Conservation (phyloP, 345 rosid species). For the Theobroma cacao region DNA sequence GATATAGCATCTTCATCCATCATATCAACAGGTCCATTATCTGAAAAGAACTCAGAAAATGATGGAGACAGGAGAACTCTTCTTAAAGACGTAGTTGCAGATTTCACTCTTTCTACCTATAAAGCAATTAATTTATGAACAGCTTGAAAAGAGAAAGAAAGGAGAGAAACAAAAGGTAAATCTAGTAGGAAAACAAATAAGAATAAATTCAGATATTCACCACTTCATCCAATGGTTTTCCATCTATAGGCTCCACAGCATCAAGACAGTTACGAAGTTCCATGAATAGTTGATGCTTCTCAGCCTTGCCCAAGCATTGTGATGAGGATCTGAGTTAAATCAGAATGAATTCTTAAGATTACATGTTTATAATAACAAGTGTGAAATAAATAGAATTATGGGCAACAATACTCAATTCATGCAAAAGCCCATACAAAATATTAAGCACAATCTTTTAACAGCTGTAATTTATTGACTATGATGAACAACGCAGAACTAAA, state of each 20-base stretch:
- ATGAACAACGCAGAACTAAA: neutral
- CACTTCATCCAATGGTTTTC: conserved; percentile 72
- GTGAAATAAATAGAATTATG: neutral
- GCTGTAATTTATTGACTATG: neutral
- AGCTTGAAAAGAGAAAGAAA: conserved; percentile 17
- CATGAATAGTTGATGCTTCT: conserved; percentile 57
- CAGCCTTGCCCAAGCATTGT: conserved; percentile 49
- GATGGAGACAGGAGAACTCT: conserved; percentile 78
- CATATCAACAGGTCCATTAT: conserved; percentile 68
- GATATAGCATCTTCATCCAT: conserved; percentile 97
- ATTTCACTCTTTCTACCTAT: conserved; percentile 39
- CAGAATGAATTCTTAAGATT: conserved; percentile 11
- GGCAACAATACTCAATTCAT: conserved; percentile 8
- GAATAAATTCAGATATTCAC: conserved; percentile 33
- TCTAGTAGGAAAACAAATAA: neutral
- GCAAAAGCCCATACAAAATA: neutral
- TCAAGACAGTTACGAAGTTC: conserved; percentile 74
- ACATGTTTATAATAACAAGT: neutral
- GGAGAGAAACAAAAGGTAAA: neutral
- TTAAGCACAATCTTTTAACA: neutral
- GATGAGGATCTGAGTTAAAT: conserved; percentile 39
- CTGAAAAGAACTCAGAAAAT: conserved; percentile 79
- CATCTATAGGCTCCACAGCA: conserved; percentile 65
- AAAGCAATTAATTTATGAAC: conserved; percentile 22
- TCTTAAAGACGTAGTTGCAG: conserved; percentile 78